Evolutionary conservation across 305 asterid genomes (phyloP).

Genomic region (Fraxinus platypoda): DNA sequence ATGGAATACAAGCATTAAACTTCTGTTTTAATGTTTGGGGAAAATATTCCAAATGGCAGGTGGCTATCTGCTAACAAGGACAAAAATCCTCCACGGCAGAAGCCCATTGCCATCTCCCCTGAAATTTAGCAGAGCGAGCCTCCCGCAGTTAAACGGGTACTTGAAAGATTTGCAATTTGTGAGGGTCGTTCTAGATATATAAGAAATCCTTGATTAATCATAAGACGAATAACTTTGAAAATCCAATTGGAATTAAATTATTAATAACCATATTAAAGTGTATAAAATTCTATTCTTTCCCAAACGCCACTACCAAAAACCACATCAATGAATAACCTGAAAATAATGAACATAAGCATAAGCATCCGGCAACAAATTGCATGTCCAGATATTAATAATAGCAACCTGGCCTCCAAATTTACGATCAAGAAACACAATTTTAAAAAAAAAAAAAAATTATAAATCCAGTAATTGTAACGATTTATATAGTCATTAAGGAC

Average conservation of each 20-base stretch:
- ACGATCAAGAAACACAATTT: not conserved
- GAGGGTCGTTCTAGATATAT: no score
- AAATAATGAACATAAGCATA: not conserved
- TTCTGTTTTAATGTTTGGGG: slow-evolving; percentile 1
- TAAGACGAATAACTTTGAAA: no score
- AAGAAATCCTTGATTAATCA: no score
- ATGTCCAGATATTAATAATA: not conserved
- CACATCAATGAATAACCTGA: not conserved
- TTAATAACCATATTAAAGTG: not conserved
- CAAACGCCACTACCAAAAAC: not conserved
- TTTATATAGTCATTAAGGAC: not conserved
- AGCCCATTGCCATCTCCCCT: not conserved
- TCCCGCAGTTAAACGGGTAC: not conserved
- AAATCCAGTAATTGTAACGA: not conserved
- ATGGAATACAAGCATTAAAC: not conserved
- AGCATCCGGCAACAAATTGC: not conserved
- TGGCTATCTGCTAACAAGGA: not conserved
- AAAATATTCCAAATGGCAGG: not conserved
- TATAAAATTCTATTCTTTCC: not conserved
- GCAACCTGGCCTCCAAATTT: not conserved
- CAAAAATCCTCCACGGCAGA: not conserved
- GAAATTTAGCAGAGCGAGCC: not conserved
- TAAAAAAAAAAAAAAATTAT: not conserved
- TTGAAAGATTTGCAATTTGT: not conserved
- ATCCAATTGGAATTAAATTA: not conserved